Base-by-base conservation (phyloP, 768 basidiomycete species). In the Tulasnella sp. region DNA sequence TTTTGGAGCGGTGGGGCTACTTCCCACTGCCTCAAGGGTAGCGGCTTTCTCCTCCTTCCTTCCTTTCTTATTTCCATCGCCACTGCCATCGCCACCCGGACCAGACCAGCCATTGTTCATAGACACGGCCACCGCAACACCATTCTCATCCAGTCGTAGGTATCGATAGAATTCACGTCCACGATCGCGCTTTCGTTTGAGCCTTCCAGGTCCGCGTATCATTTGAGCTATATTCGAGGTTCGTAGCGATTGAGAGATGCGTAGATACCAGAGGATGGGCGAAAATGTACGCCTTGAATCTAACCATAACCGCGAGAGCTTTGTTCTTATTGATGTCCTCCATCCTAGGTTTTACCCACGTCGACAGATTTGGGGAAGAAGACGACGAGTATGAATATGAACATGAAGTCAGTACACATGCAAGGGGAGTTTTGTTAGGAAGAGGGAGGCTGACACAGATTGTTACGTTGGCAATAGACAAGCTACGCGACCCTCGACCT, bases 161-260 rank as follows among this genome's bases (percentile, higher is more conserved):
- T 84, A 71, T 81, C 87, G 87, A 15, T 70, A 70, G 71, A 92
- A 93, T 68, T 75, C 82, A 62, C 91, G 80, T 53, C 91, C 91
- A 38, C 91, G 91, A 64, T 91, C 91, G 53, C 91, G 87, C 68
- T 84, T 87, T 64, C 81, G 76, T 77, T 92, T 92, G 74, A 80
- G 89, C 71, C 85, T 88, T 62, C 89, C 87, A 82, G 64, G 4
- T 56, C 34, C 62, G 48, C 64, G 64, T 21, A 62, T 62, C 64
- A 65, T 65, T 38, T 19, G 22, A 21, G 17, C 19, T 19, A 24
- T 42, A 22, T 21, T 41, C 15, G 22, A 22, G 17, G 17, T 21
- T 1, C 27, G 9, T n/a, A 8, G 38, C 21, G 24, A 27, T 19
- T 8, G 19, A 4, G 49, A 30, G 4, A 21, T 25, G 41, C 19